Conservation (phyloP, 2,329 filamentous ascomycete species). For the Geosmithia morbida region DNA sequence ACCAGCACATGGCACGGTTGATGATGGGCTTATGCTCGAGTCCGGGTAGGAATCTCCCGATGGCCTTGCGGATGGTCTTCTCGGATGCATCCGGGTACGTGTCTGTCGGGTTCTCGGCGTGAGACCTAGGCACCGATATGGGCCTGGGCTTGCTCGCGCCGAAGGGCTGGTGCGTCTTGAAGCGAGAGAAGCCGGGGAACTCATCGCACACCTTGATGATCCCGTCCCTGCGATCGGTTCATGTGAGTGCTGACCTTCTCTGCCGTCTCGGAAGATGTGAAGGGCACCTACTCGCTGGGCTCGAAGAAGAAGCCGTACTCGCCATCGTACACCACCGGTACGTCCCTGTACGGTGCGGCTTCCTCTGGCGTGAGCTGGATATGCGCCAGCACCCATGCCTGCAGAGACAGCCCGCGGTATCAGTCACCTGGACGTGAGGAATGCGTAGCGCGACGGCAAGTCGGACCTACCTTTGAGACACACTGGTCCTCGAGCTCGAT, state of each 20-base stretch:
- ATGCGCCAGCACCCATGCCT: conserved; percentile 31
- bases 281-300: conserved; percentile 21
- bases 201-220: conserved; percentile 22
- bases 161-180: conserved; percentile 17
- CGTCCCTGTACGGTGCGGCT: conserved; percentile 21
- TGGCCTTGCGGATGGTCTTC: conserved; percentile 11
- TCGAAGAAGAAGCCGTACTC: conserved; percentile 35
- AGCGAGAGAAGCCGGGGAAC: conserved; percentile 22
- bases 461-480: conserved; percentile 17
- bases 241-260: not conserved
- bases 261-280: too few species aligned
- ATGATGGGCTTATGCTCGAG: conserved; percentile 14
- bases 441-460: too few species aligned
- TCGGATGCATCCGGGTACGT: conserved; percentile 19
- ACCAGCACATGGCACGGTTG: conserved; percentile 18
- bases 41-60: conserved; percentile 14
- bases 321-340: conserved; percentile 29
- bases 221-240: conserved; percentile 8
- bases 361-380: conserved; percentile 25
- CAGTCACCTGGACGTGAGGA: too few species aligned
- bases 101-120: conserved; percentile 19
- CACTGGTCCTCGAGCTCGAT: conserved; percentile 19
- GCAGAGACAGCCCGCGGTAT: not conserved
- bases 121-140: conserved; percentile 18
- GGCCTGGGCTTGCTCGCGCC: conserved; percentile 11